Evolutionary conservation across 192 early-diverging fungal species (phyloP).

Genomic region (Umbelopsis sp.): DNA sequence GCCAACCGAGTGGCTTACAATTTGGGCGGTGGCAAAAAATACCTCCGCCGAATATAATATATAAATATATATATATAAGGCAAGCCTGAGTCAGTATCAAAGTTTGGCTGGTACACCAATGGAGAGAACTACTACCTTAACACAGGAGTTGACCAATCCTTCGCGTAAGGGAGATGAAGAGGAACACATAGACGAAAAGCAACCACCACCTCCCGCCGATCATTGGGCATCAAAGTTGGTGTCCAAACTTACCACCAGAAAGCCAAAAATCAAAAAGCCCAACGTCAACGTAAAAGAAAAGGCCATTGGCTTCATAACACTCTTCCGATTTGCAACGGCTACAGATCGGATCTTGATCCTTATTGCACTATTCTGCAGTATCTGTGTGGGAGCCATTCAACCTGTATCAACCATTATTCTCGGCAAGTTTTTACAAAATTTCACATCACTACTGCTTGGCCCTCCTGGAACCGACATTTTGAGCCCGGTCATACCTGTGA

Average conservation of each 20-base stretch:
- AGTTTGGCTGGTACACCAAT: background rate
- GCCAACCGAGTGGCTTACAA: no score
- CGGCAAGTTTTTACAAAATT: slow-evolving; percentile 24
- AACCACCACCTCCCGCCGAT: background rate
- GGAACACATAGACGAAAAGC: no score
- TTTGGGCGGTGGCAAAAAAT: slow-evolving; percentile 1
- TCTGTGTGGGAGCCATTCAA: slow-evolving; percentile 19
- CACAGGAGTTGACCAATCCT: no score
- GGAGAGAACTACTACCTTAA: no score
- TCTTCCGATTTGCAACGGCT: slow-evolving; percentile 24
- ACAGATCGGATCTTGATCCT: slow-evolving; percentile 16
- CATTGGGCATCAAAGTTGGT: background rate
- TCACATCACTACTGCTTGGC: background rate
- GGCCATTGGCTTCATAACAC: background rate
- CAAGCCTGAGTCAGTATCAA: background rate
- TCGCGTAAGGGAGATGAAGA: no score
- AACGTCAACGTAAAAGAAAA: background rate
- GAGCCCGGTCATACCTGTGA: slow-evolving; percentile 21
- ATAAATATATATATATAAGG: background rate
- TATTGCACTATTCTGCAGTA: slow-evolving; percentile 2
- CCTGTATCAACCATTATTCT: slow-evolving; percentile 30
- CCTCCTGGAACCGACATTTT: slow-evolving; percentile 17
- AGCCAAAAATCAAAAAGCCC: background rate
- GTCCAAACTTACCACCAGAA: background rate
- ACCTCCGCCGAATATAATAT: background rate